A percentile compares a stretch with the other conserved stretches of the same genome.
phyloP scores from a whole-genome alignment of 805 yeast genomes.

The Wickerhamiella kurtzmanii region DNA sequence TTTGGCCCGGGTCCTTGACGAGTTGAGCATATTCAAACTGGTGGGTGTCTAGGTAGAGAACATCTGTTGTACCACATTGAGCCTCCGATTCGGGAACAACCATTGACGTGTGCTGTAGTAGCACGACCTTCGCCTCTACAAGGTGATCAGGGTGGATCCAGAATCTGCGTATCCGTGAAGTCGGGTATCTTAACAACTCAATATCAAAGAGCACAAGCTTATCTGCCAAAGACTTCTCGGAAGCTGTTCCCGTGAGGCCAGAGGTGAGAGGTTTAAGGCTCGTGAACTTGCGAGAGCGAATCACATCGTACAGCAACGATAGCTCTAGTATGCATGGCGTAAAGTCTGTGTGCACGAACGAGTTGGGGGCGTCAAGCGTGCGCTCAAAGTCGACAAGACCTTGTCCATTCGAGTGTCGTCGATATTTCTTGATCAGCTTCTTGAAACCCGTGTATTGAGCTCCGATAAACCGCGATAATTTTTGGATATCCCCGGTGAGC shows the following conservation, averaged over 20 bases:
- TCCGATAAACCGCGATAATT: slow-evolving; percentile 54
- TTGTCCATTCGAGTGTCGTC: slow-evolving; percentile 30
- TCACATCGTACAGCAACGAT: slow-evolving; percentile 39
- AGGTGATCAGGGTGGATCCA: slow-evolving; percentile 51
- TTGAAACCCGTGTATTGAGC: slow-evolving; percentile 61
- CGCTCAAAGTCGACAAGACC: slow-evolving; percentile 18
- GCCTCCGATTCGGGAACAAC: slow-evolving; percentile 11
- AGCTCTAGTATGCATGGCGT: slow-evolving; percentile 49
- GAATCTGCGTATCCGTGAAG: slow-evolving; percentile 28
- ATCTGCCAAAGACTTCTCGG: slow-evolving; percentile 2
- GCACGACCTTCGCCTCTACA: slow-evolving; percentile 37
- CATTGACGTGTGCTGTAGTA: slow-evolving; percentile 27
- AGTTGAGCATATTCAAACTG: slow-evolving; percentile 26
- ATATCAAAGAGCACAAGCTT: slow-evolving; percentile 24
- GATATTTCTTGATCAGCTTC: slow-evolving; percentile 60
- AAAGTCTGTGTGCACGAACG: slow-evolving; percentile 50
- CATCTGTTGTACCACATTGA: slow-evolving; percentile 17
- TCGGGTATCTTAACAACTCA: slow-evolving; percentile 24
- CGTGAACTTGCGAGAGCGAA: slow-evolving; percentile 25
- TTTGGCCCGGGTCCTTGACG: slow-evolving; percentile 30
- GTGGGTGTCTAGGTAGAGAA: slow-evolving; percentile 27
- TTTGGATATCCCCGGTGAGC: slow-evolving; percentile 42
- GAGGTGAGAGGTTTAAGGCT: slow-evolving; percentile 1
- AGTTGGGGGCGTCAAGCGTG: slow-evolving; percentile 33
- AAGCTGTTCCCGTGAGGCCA: neutral